A percentile compares a stretch with the other conserved stretches of the same genome.
These are phyloP conservation scores for Pistacia atlantica DNA, from an alignment of 345 rosid species.

Conservation along the genomic window DNA sequence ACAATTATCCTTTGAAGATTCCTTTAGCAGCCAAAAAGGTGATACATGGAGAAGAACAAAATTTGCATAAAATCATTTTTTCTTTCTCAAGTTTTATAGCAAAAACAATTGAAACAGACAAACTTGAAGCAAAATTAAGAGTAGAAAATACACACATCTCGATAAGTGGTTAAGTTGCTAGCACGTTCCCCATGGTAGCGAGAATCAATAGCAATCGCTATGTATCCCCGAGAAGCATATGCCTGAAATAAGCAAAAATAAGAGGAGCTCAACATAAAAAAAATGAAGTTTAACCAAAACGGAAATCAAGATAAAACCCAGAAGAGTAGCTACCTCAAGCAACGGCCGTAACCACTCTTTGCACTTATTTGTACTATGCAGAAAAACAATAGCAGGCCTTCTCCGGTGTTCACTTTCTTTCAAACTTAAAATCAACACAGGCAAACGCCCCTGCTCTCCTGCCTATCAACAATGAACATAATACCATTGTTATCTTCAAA, in stretches of 20 bases:
- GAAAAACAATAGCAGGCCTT: constrained; percentile 81
- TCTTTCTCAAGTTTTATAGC: constrained; percentile 2
- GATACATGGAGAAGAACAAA: not conserved
- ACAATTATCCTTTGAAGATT: not conserved
- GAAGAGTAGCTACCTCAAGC: constrained; percentile 59
- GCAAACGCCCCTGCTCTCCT: constrained; percentile 75
- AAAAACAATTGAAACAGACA: not conserved
- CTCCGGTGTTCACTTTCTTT: constrained; percentile 39
- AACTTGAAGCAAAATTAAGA: not conserved
- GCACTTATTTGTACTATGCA: constrained; percentile 76
- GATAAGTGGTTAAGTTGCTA: constrained; percentile 53
- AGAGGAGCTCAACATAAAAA: not conserved
- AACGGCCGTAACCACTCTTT: constrained; percentile 89
- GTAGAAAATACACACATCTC: constrained; percentile 46
- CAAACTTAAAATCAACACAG: constrained; percentile 67
- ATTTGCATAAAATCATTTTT: not conserved
- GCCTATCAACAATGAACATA: constrained; percentile 37
- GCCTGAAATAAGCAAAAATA: constrained; percentile 46
- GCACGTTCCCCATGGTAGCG: constrained; percentile 96
- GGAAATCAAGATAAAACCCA: not conserved
- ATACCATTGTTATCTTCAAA: not conserved
- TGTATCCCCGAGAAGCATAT: constrained; percentile 87
- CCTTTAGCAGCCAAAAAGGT: not conserved
- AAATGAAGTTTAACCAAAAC: not conserved
- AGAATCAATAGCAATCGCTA: constrained; percentile 82